phyloP scores from a whole-genome alignment of 2,329 filamentous ascomycete genomes.

The Curvularia sp. region DNA sequence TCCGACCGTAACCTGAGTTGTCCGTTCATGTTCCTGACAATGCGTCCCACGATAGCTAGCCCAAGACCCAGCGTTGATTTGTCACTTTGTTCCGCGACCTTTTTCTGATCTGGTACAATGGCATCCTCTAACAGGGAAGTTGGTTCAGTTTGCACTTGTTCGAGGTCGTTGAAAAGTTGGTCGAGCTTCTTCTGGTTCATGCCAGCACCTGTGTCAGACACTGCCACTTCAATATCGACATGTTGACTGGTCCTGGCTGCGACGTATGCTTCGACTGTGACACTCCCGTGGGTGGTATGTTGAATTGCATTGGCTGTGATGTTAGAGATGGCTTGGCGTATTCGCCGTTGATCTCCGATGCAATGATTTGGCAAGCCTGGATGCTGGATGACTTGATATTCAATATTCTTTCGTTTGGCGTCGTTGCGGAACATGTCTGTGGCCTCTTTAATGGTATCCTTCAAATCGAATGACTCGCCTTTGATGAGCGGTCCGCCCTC shows the following conservation, averaged over 20 bases:
- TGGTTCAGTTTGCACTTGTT: slow-evolving; percentile 65
- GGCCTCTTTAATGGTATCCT: slow-evolving; percentile 75
- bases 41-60: slow-evolving; percentile 84
- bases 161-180: slow-evolving; percentile 65
- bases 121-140: slow-evolving; percentile 40
- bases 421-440: slow-evolving; percentile 76
- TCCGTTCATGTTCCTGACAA: slow-evolving; percentile 88
- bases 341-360: slow-evolving; percentile 77
- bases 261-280: slow-evolving; percentile 74
- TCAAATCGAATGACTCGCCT: slow-evolving; percentile 79
- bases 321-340: slow-evolving; percentile 85
- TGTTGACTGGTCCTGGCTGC: slow-evolving; percentile 53
- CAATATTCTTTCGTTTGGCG: slow-evolving; percentile 75
- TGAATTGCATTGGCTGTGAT: slow-evolving; percentile 85
- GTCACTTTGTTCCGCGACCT: slow-evolving; percentile 37
- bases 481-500: slow-evolving; percentile 80
- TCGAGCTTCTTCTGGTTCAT: slow-evolving; percentile 66
- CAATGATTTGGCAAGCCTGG: slow-evolving; percentile 73
- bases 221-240: slow-evolving; percentile 74
- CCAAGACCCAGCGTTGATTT: slow-evolving; percentile 74
- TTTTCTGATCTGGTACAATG: slow-evolving; percentile 41
- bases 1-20: slow-evolving; percentile 86
- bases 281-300: slow-evolving; percentile 71
- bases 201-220: slow-evolving; percentile 77
- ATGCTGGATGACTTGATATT: slow-evolving; percentile 71